Evolutionary conservation across 2,329 filamentous ascomycete genomes (phyloP), one percentile per base, ranked within the genome.

Genomic region (Cercospora zeina): DNA sequence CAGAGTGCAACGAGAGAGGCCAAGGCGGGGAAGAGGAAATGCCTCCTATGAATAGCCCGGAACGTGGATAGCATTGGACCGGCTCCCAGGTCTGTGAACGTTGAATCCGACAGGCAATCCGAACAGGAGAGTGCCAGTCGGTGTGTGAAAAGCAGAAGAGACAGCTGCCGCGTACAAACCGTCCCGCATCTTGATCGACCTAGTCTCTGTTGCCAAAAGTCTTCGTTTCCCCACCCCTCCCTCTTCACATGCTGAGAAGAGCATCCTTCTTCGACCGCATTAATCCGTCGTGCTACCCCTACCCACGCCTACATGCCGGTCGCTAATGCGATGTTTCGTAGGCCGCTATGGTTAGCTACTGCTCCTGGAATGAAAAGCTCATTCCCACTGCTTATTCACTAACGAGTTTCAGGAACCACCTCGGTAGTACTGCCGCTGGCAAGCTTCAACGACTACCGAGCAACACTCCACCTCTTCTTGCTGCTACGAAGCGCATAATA

Each of bases 251-350:
- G 42, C 42, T 30, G 24, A n/a, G n/a, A 49, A 27, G 24, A 49
- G 10, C 42, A 19, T 49, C 21, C 42, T 19, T 49, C 42, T 49
- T 49, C 42, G 6, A 27, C 42, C 42, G 21, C 42, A 19, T 49
- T 11, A 8, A 19, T 49, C 42, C 42, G 42, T 27, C 27, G 42
- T 49, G 42, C 42, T 27, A 49, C 42, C 42, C 21, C 42, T 27
- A 49, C 42, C 42, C 14, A 27, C 42, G 9, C 21, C 42, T 30
- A 49, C 42, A 27, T 34, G 42, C 21, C 42, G 21, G 42, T 49
- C 42, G 42, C 42, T 27, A 49, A 49, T 49, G 21, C 42, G 42
- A 49, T 49, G 42, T 27, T 49, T 49, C 42, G 42, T 49, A 49
- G 42, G 11, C 21, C 21, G 42, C 42, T 49, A 27, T 49, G 42